Conservation (phyloP, 495 filamentous ascomycete species). For the Penicillium malachiteum region DNA sequence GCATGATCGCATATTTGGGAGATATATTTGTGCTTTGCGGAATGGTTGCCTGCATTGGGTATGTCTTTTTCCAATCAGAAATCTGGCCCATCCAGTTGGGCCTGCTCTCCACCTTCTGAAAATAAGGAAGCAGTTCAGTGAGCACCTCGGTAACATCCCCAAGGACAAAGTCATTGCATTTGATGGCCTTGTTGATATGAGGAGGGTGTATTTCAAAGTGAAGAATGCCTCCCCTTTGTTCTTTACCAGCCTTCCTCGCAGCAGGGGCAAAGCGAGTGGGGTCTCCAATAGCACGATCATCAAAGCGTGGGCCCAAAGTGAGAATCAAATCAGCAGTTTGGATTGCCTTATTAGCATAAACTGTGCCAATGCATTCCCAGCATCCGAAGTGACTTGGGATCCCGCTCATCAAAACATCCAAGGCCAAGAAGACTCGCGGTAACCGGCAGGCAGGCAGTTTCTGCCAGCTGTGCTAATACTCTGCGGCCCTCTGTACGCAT, state of each 20-base stretch:
- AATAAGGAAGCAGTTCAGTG: constrained; percentile 64
- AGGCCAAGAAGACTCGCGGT: constrained; percentile 66
- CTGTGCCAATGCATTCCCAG: constrained; percentile 64
- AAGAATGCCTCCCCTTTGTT: constrained; percentile 59
- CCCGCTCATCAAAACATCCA: constrained; percentile 60
- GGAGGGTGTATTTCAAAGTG: constrained; percentile 67
- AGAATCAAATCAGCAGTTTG: constrained; percentile 65
- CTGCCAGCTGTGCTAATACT: constrained; percentile 54
- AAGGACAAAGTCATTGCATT: constrained; percentile 59
- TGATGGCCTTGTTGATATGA: constrained; percentile 64
- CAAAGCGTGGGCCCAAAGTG: constrained; percentile 60
- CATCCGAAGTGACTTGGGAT: constrained; percentile 60
- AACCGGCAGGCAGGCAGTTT: constrained; percentile 60
- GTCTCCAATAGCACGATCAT: constrained; percentile 59
- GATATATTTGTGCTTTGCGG: constrained; percentile 67
- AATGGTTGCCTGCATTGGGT: constrained; percentile 54
- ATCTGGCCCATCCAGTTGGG: constrained; percentile 87
- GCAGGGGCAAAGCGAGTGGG: constrained; percentile 57
- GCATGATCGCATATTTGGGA: constrained; percentile 82
- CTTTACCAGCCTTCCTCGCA: constrained; percentile 53
- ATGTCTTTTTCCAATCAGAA: constrained; percentile 80
- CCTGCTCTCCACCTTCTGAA: constrained; percentile 56
- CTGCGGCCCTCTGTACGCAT: constrained; percentile 49
- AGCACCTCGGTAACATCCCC: constrained; percentile 67
- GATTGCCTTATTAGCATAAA: constrained; percentile 64